These are phyloP conservation scores for Venturia pyrina DNA, from an alignment of 2,329 filamentous ascomycete genomes.

Conservation along the genomic window DNA sequence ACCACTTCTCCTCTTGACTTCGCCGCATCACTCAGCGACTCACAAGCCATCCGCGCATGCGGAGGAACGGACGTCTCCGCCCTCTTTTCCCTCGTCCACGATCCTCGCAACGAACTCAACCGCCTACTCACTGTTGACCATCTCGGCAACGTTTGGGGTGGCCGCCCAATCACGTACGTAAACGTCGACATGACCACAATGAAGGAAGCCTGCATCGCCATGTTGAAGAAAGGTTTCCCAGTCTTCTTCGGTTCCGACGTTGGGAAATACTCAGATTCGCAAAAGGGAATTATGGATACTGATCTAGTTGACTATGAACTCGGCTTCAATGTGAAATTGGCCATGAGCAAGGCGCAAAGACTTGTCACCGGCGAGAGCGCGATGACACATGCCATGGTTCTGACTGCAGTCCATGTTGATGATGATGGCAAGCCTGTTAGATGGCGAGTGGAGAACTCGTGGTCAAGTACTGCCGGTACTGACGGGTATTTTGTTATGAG, in stretches of 20 bases:
- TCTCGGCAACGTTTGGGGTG: constrained; percentile 73
- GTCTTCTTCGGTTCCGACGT: constrained; percentile 88
- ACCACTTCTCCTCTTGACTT: constrained; percentile 60
- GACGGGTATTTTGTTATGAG: constrained; percentile 88
- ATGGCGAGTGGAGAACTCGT: constrained; percentile 84
- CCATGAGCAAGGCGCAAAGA: constrained; percentile 66
- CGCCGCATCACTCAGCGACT: constrained; percentile 54
- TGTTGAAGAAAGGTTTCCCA: constrained; percentile 68
- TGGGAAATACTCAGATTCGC: constrained; percentile 64
- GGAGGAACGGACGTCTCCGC: constrained; percentile 50
- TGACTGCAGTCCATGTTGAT: constrained; percentile 76
- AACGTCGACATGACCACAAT: constrained; percentile 68
- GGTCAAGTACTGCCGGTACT: constrained; percentile 60
- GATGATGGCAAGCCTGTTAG: constrained; percentile 54
- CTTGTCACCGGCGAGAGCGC: constrained; percentile 63
- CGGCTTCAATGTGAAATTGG: constrained; percentile 68
- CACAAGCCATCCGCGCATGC: constrained; percentile 47
- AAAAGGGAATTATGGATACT: constrained; percentile 69
- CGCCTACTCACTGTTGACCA: constrained; percentile 65
- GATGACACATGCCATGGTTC: constrained; percentile 91
- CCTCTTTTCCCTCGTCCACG: constrained; percentile 76
- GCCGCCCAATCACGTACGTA: constrained; percentile 66
- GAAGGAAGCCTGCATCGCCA: constrained; percentile 63
- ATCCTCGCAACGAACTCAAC: constrained; percentile 67
- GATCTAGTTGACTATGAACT: constrained; percentile 68